Percentiles rank a stretch among this genome's conserved stretches.
phyloP scores from a whole-genome alignment of 2,329 filamentous ascomycete genomes.

The Truncatella angustata region DNA sequence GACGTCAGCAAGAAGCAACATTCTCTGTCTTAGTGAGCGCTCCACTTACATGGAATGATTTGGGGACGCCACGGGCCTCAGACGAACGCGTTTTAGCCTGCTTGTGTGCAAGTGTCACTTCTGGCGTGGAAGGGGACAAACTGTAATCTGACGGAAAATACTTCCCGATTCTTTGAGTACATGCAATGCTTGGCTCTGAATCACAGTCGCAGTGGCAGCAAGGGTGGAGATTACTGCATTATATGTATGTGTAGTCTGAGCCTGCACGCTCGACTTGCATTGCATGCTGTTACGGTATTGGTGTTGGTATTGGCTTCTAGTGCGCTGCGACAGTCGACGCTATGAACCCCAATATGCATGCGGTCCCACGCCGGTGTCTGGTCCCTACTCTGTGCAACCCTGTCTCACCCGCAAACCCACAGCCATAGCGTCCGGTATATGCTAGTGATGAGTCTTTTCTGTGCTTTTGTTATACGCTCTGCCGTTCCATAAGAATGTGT shows the following conservation, averaged over 20 bases:
- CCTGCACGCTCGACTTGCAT: neutral
- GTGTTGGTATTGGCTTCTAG: constrained; percentile 8
- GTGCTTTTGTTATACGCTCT: neutral
- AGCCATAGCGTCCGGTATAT: neutral
- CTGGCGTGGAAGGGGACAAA: too few relatives aligned
- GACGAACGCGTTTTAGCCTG: too few relatives aligned
- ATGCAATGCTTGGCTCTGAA: too few relatives aligned
- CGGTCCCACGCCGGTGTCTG: constrained; percentile 4
- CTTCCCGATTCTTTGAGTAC: too few relatives aligned
- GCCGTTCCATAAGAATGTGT: neutral
- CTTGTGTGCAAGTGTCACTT: too few relatives aligned
- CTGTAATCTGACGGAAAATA: too few relatives aligned
- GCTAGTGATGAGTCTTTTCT: neutral
- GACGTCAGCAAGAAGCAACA: neutral
- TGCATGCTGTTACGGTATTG: neutral
- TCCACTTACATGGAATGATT: constrained; percentile 3
- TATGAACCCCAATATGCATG: constrained; percentile 20
- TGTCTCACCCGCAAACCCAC: constrained; percentile 4
- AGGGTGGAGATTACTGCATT: too few relatives aligned
- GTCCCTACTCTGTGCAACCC: neutral
- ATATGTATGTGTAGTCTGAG: too few relatives aligned
- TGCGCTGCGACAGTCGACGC: constrained; percentile 15
- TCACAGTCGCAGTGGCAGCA: too few relatives aligned
- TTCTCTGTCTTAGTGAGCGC: neutral
- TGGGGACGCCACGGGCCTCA: too few relatives aligned